phyloP scores from a whole-genome alignment of 208 protist genomes.

The Zelonia costaricensis region DNA sequence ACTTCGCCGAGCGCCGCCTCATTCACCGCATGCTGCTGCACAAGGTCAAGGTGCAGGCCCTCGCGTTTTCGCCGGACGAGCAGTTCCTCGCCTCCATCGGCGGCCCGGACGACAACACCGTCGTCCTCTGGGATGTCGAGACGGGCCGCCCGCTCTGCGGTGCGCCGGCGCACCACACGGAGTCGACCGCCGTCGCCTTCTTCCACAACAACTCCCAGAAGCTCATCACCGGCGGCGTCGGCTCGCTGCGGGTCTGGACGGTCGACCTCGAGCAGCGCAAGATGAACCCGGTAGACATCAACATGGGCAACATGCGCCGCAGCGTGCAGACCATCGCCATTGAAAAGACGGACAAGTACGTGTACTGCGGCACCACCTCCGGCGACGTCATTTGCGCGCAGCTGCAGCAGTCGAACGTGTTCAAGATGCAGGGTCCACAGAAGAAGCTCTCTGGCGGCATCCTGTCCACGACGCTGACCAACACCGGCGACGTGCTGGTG shows the following conservation, averaged over 20 bases:
- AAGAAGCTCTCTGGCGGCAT: slow-evolving; percentile 89
- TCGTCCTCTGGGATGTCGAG: slow-evolving; percentile 95
- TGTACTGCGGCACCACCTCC: slow-evolving; percentile 91
- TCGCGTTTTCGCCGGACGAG: slow-evolving; percentile 95
- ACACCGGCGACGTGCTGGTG: slow-evolving; percentile 84
- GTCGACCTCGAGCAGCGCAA: slow-evolving; percentile 90
- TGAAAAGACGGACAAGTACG: slow-evolving; percentile 87
- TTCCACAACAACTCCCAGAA: slow-evolving; percentile 83
- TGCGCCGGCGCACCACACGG: slow-evolving; percentile 72
- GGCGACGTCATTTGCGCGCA: slow-evolving; percentile 94
- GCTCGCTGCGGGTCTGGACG: slow-evolving; percentile 91
- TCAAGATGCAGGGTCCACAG: slow-evolving; percentile 91
- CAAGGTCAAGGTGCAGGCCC: slow-evolving; percentile 93
- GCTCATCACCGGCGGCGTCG: slow-evolving; percentile 90
- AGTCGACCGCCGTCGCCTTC: slow-evolving; percentile 83
- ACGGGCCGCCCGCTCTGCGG: slow-evolving; percentile 92
- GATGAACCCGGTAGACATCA: slow-evolving; percentile 88
- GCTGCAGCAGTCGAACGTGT: slow-evolving; percentile 80
- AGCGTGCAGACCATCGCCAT: slow-evolving; percentile 75
- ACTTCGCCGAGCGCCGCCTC: slow-evolving; percentile 84
- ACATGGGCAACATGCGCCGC: slow-evolving; percentile 90
- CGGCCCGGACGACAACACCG: slow-evolving; percentile 94
- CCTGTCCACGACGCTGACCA: slow-evolving; percentile 66
- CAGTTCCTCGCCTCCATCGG: slow-evolving; percentile 93
- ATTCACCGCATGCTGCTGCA: slow-evolving; percentile 94